Conservation (phyloP, 169 alveolate species). For the Cryptosporidium ryanae region DNA sequence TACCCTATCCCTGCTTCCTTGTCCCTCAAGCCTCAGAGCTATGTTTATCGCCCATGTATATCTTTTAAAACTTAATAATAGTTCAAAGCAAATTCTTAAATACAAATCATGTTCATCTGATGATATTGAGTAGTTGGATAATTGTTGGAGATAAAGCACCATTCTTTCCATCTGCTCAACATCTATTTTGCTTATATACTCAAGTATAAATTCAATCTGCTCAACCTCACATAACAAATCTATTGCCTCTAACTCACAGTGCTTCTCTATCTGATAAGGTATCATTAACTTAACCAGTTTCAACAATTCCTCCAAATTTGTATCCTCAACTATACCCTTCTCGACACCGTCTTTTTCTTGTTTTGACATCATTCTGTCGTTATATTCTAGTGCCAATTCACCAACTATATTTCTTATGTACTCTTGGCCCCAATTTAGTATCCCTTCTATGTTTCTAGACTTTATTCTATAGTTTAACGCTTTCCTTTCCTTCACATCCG, state of each 20-base stretch:
- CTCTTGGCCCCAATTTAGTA: slow-evolving; percentile 81
- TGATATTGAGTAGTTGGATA: slow-evolving; percentile 81
- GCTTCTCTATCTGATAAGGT: slow-evolving; percentile 87
- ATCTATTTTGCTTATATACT: slow-evolving; percentile 78
- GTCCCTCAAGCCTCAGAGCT: slow-evolving; percentile 54
- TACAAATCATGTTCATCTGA: slow-evolving; percentile 77
- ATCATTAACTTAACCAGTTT: slow-evolving; percentile 83
- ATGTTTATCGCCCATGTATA: slow-evolving; percentile 52
- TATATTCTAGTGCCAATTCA: slow-evolving; percentile 77
- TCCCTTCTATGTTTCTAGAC: slow-evolving; percentile 75
- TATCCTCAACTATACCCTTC: slow-evolving; percentile 66
- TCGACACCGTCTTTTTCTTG: slow-evolving; percentile 38
- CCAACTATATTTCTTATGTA: slow-evolving; percentile 77
- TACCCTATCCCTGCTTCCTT: slow-evolving; percentile 30
- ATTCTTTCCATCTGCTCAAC: slow-evolving; percentile 81
- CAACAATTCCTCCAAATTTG: slow-evolving; percentile 64
- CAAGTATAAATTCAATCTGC: slow-evolving; percentile 79
- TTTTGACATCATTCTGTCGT: slow-evolving; percentile 52
- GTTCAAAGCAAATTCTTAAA: slow-evolving; percentile 77
- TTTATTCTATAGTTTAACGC: slow-evolving; percentile 64
- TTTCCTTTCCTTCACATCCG: slow-evolving; percentile 76
- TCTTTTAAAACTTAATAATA: slow-evolving; percentile 64
- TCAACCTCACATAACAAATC: slow-evolving; percentile 88
- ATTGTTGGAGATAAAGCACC: slow-evolving; percentile 79
- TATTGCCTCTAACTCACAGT: slow-evolving; percentile 86